Evolutionary conservation across 2,329 filamentous ascomycete species (phyloP), one percentile per base, ranked within the genome.

Genomic region (Apiospora pterosperma): DNA sequence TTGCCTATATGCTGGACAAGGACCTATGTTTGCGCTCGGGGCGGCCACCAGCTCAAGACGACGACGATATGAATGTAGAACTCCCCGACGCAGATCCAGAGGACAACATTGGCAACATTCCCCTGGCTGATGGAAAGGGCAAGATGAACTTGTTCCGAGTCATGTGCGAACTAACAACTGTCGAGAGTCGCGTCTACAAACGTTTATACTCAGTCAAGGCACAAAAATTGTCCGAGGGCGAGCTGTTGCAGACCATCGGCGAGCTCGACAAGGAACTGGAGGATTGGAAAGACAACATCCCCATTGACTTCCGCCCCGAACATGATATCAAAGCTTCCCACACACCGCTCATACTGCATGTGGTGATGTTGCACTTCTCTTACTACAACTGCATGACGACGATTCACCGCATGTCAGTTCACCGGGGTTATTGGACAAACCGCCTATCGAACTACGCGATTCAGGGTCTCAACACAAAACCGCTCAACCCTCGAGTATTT

Each of bases 341-440:
- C 76, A 96, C 93, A 0, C 94, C 95, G 0, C 84, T 98, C n/a
- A 94, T 98, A 23, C 82, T 99, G 23, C 95, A 98, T 69, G 88
- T 99, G 62, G 94, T 97, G 66, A 92, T 97, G 76, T 81, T 99
- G 65, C 96, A 99, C 76, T 96, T 99, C 73, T 90, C 93, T 1
- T 99, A 99, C 78, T 98, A 98, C 81, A 99, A 99, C 76, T 97
- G 94, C 72, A 80, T 99, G 62, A 97, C 95, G 0, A 99, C 96
- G 0, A 97, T 99, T 68, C 96, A 99, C 76, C 92, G 96, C 62
- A 99, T 98, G 96, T 97, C 93, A 48, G 92, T 98, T 36, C 96
- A 98, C 72, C 94, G 97, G 75, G 96, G 96, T 16, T 97, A 97
- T 79, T 99, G 96, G 96, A 98, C 95, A 1, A 97, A 92, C 73